A percentile compares a stretch with the other conserved stretches of the same genome.
These are phyloP conservation scores for Fusarium veterinarium DNA, from an alignment of 2,329 filamentous ascomycete genomes.

Conservation along the genomic window DNA sequence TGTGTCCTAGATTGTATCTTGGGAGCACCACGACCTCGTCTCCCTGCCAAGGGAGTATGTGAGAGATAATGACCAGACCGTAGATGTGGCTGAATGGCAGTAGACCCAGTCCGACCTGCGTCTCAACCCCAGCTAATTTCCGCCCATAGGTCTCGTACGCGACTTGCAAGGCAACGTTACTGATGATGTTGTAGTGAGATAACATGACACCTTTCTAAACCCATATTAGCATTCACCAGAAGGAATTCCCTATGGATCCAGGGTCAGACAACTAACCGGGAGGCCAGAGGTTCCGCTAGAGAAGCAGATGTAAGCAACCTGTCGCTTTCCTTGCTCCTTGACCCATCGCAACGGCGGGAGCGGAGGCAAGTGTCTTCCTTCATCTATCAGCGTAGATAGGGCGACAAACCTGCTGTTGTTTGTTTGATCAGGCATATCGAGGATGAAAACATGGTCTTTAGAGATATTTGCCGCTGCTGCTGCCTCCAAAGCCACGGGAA, in stretches of 20 bases:
- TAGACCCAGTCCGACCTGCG: conserved; percentile 69
- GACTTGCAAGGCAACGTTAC: not conserved
- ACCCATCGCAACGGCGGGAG: not conserved
- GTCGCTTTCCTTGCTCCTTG: not conserved
- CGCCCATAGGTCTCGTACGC: not conserved
- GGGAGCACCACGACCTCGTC: not conserved
- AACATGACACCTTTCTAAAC: not conserved
- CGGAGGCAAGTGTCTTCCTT: accelerated
- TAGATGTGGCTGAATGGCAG: conserved; percentile 82
- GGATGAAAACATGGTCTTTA: not conserved
- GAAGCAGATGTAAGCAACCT: not conserved
- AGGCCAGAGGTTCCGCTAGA: not conserved
- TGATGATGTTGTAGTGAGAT: not conserved
- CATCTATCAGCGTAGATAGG: not conserved
- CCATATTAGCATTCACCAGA: not conserved
- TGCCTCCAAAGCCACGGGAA: not conserved
- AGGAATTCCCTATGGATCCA: accelerated
- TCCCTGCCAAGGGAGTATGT: not conserved
- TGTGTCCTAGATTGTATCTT: not conserved
- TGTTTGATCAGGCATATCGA: not conserved
- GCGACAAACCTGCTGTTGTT: accelerated
- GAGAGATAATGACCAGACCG: not conserved
- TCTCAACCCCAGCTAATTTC: conserved; percentile 32
- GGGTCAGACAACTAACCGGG: not conserved
- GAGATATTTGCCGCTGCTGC: not conserved